These are phyloP conservation scores for Phytophthora fragariae DNA, from an alignment of 352 stramenopile species.

Conservation along the genomic window DNA sequence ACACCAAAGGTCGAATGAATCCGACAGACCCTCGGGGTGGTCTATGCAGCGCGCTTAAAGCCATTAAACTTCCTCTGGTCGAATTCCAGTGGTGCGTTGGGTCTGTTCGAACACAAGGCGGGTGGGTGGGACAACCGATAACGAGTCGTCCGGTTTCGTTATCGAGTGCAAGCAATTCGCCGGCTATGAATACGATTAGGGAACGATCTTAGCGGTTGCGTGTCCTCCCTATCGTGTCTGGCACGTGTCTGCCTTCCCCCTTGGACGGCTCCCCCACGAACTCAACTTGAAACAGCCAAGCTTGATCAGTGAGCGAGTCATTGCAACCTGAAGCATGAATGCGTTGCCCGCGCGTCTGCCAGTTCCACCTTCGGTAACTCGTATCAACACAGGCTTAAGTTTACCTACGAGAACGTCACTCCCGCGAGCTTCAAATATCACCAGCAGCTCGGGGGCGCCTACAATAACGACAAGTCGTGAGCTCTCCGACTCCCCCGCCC, in stretches of 20 bases:
- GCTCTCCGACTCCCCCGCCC: not conserved
- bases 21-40: constrained; percentile 61
- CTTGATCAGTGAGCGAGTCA: not conserved
- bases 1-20: constrained; percentile 82
- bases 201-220: constrained; percentile 6
- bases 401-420: not conserved
- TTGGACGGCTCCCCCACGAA: not conserved
- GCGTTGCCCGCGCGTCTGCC: not conserved
- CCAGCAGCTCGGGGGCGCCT: not conserved
- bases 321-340: not conserved
- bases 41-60: constrained; percentile 51
- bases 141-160: constrained; percentile 5
- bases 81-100: constrained; percentile 7
- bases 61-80: constrained; percentile 6
- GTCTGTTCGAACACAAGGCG: not conserved
- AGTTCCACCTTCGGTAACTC: not conserved
- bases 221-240: constrained; percentile 4
- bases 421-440: not conserved
- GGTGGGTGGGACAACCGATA: not conserved
- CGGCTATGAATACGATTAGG: constrained; percentile 9
- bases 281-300: constrained; percentile 4
- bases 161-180: not conserved
- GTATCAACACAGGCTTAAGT: not conserved
- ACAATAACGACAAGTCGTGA: constrained; percentile 3
- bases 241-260: constrained; percentile 3